phyloP scores from a whole-genome alignment of 345 rosid species.

The Brassica rapa region DNA sequence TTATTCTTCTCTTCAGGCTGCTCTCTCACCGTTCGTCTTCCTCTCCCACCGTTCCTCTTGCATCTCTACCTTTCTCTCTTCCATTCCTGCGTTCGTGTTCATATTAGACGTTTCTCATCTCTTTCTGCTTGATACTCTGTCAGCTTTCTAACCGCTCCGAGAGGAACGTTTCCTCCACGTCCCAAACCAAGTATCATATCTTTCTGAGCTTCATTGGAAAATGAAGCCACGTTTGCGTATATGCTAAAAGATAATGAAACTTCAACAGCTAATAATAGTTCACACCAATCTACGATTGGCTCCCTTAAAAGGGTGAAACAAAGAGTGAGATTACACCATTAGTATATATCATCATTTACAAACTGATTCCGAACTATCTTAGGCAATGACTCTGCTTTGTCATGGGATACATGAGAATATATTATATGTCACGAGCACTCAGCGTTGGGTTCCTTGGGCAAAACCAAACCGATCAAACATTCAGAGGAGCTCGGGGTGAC shows the following conservation, averaged over 20 bases:
- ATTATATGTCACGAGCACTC: constrained; percentile 34
- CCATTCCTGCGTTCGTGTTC: constrained; percentile 39
- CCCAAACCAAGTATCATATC: constrained; percentile 82
- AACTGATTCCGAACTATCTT: constrained; percentile 11
- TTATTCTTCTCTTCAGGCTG: constrained; percentile 13
- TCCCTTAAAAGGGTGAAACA: background rate
- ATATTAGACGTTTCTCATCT: constrained; percentile 34
- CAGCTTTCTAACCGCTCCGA: constrained; percentile 71
- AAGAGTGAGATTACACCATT: constrained; percentile 12
- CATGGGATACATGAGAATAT: background rate
- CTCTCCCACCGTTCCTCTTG: constrained; percentile 55
- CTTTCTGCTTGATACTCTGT: constrained; percentile 46
- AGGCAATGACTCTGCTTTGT: constrained; percentile 20
- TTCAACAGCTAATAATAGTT: constrained; percentile 6
- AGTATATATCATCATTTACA: constrained; percentile 22
- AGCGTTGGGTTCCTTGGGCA: constrained; percentile 86
- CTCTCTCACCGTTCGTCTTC: constrained; percentile 48
- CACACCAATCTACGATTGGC: constrained; percentile 26
- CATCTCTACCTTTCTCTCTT: constrained; percentile 39
- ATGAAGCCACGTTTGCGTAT: constrained; percentile 64
- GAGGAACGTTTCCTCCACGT: constrained; percentile 85
- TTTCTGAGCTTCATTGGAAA: constrained; percentile 59
- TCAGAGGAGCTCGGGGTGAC: constrained; percentile 52
- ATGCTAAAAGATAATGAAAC: background rate
- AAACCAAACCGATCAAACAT: constrained; percentile 74